These are phyloP conservation scores for Globisporangium apiculatum DNA, from an alignment of 352 stramenopile genomes.

Conservation along the genomic window DNA sequence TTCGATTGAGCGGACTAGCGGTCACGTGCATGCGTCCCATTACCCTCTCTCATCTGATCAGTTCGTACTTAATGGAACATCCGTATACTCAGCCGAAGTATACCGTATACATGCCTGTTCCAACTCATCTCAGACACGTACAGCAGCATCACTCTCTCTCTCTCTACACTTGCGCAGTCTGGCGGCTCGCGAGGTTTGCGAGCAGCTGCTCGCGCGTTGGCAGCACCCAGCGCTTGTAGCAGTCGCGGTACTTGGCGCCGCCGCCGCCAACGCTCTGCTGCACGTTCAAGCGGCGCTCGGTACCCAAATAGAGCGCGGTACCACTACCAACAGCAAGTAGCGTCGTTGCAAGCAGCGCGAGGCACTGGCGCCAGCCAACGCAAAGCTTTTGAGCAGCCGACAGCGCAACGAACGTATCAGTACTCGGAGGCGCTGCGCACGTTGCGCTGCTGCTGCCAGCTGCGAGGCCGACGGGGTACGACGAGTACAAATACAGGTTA, in stretches of 20 bases:
- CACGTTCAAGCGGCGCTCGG: constrained; percentile 37
- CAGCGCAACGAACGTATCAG: constrained; percentile 31
- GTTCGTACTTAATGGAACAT: too few species aligned
- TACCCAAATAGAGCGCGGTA: constrained; percentile 31
- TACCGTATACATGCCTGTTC: too few species aligned
- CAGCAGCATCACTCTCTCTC: not conserved
- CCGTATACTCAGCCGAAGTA: too few species aligned
- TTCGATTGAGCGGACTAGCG: too few species aligned
- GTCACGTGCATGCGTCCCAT: too few species aligned
- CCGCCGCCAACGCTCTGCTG: constrained; percentile 32
- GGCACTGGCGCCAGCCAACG: constrained; percentile 27
- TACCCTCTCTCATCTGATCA: too few species aligned
- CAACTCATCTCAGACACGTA: too few species aligned
- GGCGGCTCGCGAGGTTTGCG: constrained; percentile 16
- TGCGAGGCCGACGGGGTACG: constrained; percentile 56
- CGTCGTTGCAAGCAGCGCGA: constrained; percentile 33
- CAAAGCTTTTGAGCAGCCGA: constrained; percentile 24
- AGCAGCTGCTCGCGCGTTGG: constrained; percentile 61
- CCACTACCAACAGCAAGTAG: constrained; percentile 29
- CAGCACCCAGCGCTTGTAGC: constrained; percentile 55
- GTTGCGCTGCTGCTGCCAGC: constrained; percentile 15
- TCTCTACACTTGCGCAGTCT: constrained; percentile 10
- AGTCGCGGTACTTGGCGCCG: constrained; percentile 42
- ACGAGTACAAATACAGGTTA: constrained; percentile 69
- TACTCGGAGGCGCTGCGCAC: constrained; percentile 20